Evolutionary conservation across 129 eudicot genomes (phyloP).

Genomic region (Chrysanthemum lavandulifolium): DNA sequence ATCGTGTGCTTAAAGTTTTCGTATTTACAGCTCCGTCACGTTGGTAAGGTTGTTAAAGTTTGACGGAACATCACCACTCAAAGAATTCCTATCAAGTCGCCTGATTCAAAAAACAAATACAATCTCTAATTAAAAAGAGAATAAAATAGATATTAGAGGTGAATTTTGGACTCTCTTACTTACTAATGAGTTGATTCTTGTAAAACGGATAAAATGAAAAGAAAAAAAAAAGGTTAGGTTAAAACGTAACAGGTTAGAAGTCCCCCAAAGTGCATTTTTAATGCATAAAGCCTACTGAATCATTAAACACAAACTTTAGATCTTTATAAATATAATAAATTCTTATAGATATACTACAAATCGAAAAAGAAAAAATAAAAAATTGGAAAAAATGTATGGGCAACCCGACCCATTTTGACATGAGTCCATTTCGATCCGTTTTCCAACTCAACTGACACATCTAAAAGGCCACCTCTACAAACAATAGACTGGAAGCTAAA

Average conservation of each 20-base stretch:
- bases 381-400: not conserved
- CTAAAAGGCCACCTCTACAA: not conserved
- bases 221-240: not conserved
- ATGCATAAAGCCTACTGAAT: not conserved
- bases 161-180: not conserved
- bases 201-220: too few species aligned
- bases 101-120: conserved; percentile 22
- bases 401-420: not conserved
- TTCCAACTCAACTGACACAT: not conserved
- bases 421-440: not conserved
- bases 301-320: too few species aligned
- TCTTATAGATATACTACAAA: too few species aligned
- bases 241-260: not conserved
- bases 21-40: conserved; percentile 33
- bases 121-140: not conserved
- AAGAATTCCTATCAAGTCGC: conserved; percentile 41
- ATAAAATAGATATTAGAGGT: not conserved
- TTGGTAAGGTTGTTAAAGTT: conserved; percentile 38
- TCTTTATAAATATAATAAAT: too few species aligned
- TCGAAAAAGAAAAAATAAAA: not conserved
- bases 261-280: not conserved
- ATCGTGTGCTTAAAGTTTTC: not conserved
- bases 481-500: not conserved
- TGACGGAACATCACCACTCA: conserved; percentile 41
- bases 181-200: too few species aligned